A percentile compares a stretch with the other conserved stretches of the same genome.
These are phyloP conservation scores for Rubus parviflorus DNA, from an alignment of 306 rosid species.

Conservation along the genomic window DNA sequence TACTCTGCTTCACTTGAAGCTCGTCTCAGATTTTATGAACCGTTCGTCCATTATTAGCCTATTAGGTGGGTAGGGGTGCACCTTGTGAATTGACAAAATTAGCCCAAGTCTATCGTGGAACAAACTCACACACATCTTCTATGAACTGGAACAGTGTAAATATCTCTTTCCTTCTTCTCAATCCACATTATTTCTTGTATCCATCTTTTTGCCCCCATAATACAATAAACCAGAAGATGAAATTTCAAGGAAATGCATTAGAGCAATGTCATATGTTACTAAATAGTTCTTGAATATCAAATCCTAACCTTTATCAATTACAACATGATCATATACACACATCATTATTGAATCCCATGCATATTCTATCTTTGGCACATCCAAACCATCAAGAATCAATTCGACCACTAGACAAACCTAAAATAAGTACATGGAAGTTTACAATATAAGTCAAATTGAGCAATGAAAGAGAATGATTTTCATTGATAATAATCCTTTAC, in stretches of 20 bases:
- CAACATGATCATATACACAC: too few species aligned
- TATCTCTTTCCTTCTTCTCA: neutral
- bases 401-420: too few species aligned
- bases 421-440: too few species aligned
- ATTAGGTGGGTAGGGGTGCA: too few species aligned
- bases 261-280: neutral
- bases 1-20: conserved; percentile 2
- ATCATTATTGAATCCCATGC: neutral
- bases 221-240: neutral
- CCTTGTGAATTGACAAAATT: neutral
- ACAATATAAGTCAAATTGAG: too few species aligned
- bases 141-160: neutral
- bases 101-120: neutral
- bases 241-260: neutral
- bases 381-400: too few species aligned
- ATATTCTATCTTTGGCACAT: too few species aligned
- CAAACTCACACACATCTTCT: neutral
- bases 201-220: neutral
- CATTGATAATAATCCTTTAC: too few species aligned
- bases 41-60: neutral
- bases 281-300: neutral
- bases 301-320: neutral
- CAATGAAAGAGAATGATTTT: too few species aligned
- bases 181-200: neutral
- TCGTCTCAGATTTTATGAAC: conserved; percentile 4